Conservation (phyloP, 345 rosid genomes). For the Lumnitzera racemosa region DNA sequence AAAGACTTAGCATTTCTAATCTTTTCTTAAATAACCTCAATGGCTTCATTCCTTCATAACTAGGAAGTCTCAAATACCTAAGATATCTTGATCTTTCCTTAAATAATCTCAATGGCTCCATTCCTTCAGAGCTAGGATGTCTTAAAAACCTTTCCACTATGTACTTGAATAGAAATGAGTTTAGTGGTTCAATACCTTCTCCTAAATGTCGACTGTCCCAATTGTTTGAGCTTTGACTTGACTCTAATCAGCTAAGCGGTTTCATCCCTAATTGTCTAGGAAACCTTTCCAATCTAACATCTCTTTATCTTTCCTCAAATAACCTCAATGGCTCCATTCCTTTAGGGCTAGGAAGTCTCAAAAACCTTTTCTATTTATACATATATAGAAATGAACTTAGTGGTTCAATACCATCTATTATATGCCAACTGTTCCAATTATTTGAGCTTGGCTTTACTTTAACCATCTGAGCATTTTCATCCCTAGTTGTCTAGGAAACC, state of each 20-base stretch:
- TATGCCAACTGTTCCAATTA: not conserved
- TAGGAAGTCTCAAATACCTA: too few species aligned
- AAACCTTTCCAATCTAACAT: accelerated
- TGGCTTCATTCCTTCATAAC: too few species aligned
- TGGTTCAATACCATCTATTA: not conserved
- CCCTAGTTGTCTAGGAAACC: not conserved
- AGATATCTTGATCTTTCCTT: too few species aligned
- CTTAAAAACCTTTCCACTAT: too few species aligned
- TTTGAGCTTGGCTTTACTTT: accelerated
- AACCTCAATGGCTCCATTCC: not conserved
- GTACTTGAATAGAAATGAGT: too few species aligned
- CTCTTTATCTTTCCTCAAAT: too few species aligned
- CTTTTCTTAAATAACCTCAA: too few species aligned
- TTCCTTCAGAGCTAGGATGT: too few species aligned
- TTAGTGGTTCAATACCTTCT: not conserved
- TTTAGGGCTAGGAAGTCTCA: too few species aligned
- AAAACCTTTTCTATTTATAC: too few species aligned
- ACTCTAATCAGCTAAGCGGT: not conserved
- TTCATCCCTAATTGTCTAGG: slow-evolving; percentile 2
- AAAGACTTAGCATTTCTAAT: too few species aligned
- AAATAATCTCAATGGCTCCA: too few species aligned
- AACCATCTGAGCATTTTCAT: not conserved
- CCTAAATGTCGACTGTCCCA: slow-evolving; percentile 1
- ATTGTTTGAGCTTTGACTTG: not conserved
- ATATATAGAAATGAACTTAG: not conserved